These are phyloP conservation scores for Coniochaeta sp. DNA, from an alignment of 2,329 filamentous ascomycete species.

Conservation along the genomic window DNA sequence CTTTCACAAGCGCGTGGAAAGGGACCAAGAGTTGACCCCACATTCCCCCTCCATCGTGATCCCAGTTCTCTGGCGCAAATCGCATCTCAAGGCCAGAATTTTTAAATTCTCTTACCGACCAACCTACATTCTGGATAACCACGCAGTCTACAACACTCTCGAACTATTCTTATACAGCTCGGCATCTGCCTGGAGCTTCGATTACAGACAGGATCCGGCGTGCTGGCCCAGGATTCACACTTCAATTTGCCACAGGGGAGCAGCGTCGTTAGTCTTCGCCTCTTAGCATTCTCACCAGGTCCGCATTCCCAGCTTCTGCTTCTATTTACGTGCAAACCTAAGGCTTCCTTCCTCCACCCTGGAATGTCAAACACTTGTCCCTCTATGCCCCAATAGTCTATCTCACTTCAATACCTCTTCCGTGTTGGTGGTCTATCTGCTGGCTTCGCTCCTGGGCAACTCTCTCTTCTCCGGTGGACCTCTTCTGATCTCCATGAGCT, in stretches of 20 bases:
- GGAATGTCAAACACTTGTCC: not conserved
- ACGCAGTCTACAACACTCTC: not conserved
- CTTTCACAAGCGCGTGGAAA: too few relatives aligned
- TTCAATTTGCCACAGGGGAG: not conserved
- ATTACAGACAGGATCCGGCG: not conserved
- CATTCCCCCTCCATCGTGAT: slow-evolving; percentile 1
- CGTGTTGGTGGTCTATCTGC: not conserved
- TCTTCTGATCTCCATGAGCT: slow-evolving; percentile 70
- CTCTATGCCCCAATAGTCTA: not conserved
- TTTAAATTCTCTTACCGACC: slow-evolving; percentile 16
- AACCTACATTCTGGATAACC: not conserved
- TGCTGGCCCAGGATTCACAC: not conserved
- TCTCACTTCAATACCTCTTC: not conserved
- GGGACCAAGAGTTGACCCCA: not conserved
- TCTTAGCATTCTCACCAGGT: not conserved
- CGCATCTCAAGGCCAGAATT: slow-evolving; percentile 4
- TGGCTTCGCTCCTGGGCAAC: not conserved
- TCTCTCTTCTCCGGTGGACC: slow-evolving; percentile 13
- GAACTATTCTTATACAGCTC: not conserved
- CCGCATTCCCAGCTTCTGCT: not conserved
- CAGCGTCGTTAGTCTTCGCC: not conserved
- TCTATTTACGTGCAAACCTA: not conserved
- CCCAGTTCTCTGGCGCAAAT: slow-evolving; percentile 1
- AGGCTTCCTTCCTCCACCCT: not conserved
- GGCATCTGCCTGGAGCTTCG: not conserved